Base-by-base conservation (phyloP, 108 stramenopile species). In the Hondaea fermentalgiana region DNA sequence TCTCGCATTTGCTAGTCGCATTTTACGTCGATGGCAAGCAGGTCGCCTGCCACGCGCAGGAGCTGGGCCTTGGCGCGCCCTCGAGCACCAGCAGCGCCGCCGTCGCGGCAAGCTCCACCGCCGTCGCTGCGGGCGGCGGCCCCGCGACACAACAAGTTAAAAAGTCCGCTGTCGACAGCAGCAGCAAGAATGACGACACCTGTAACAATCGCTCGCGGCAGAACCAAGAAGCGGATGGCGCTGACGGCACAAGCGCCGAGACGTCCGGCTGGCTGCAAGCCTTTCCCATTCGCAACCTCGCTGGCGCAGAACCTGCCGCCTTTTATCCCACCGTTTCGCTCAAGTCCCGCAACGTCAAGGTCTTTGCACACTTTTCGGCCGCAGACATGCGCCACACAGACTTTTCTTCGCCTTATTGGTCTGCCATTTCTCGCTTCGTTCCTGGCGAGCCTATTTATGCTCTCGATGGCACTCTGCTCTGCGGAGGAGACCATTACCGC, bases 341-440 rank as follows among this genome's bases (percentile, higher is more conserved):
- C 51, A 83, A 83, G 28, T 83, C 76, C 51, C 45, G 51, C 51
- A 47, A 83, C 76, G 76, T 83, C 76, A 83, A 83, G 28, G 76
- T 83, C 49, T 83, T 83, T 83, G 76, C 49, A 6, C 76, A 83
- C 51, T 83, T 83, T 83, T 83, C 76, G 19, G 76, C 76, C 5
- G 76, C 6, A 83, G 76, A 83, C 51, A 83, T 83, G 76, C 76
- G 76, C 51, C 76, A 83, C 76, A n/a, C 76, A 6, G 51, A 83
- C 25, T 23, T 53, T 23, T 21, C 45, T 16, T 53, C 76, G 10
- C 6, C 76, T 12, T 83, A 53, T 28, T 83, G 76, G 76, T 53
- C 76, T 83, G 3, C 45, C 51, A 83, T 83, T 83, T 53, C 49
- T 6, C 45, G 51, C 51, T 83, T 83, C 28, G 51, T 83, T 47